These are phyloP conservation scores for Xylaria longipes DNA, from an alignment of 495 filamentous ascomycete genomes.

Conservation along the genomic window DNA sequence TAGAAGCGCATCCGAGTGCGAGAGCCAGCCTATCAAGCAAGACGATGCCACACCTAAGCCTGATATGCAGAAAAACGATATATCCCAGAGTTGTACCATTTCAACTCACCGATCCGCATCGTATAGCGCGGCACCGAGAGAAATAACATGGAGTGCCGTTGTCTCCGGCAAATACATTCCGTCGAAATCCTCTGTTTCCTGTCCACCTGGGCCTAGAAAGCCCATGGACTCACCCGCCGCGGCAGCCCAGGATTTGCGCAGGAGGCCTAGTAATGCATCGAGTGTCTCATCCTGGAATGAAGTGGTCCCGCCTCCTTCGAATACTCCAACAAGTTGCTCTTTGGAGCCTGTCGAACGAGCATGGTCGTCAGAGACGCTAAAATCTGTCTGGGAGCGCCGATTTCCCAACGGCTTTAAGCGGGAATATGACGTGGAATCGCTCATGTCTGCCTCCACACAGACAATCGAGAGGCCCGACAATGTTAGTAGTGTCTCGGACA, in stretches of 20 bases:
- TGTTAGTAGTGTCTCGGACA: background rate
- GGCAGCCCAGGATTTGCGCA: background rate
- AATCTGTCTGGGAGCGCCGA: background rate
- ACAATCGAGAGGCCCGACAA: background rate
- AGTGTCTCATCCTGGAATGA: background rate
- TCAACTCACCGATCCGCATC: background rate
- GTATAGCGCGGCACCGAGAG: background rate
- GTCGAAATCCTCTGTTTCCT: background rate
- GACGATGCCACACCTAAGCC: background rate
- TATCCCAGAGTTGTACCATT: too few relatives aligned
- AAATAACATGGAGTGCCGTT: background rate
- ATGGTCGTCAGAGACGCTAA: background rate
- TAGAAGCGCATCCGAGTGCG: background rate
- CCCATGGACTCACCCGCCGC: background rate
- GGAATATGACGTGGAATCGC: background rate
- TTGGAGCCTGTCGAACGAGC: background rate
- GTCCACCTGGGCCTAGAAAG: background rate
- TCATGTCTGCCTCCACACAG: background rate
- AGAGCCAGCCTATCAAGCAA: background rate
- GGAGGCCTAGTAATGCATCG: background rate
- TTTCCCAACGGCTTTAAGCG: background rate
- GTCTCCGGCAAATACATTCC: constrained; percentile 2
- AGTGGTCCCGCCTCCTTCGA: background rate
- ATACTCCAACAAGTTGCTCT: background rate
- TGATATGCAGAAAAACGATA: too few relatives aligned